These are phyloP conservation scores for Aspergillus sp. DNA, from an alignment of 2,329 filamentous ascomycete species.

Conservation along the genomic window DNA sequence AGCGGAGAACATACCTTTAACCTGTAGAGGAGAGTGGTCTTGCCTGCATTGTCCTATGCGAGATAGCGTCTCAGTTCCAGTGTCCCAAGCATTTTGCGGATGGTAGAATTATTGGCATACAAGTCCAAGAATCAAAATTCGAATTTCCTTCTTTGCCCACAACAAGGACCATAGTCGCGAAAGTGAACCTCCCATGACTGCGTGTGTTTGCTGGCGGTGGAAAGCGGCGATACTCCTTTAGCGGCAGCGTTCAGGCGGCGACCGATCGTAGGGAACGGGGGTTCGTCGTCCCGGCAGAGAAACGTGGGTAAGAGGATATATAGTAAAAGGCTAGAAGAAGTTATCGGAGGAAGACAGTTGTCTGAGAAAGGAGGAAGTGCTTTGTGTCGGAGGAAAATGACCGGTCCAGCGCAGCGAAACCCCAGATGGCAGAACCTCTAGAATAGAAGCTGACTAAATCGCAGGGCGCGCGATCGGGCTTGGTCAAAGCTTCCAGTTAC, in stretches of 20 bases:
- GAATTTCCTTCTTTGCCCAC: slow-evolving; percentile 95
- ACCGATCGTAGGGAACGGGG: not conserved
- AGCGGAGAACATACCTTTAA: slow-evolving; percentile 66
- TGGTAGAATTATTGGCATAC: slow-evolving; percentile 54
- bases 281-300: not conserved
- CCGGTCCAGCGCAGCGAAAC: not conserved
- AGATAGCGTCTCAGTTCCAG: slow-evolving; percentile 16
- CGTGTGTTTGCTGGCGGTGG: slow-evolving; percentile 15
- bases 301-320: not conserved
- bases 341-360: not conserved
- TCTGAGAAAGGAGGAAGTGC: not conserved
- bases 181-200: slow-evolving; percentile 55
- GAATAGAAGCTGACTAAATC: slow-evolving; percentile 24
- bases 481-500: slow-evolving; percentile 24
- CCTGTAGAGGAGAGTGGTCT: slow-evolving; percentile 94
- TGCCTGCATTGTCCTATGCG: slow-evolving; percentile 89
- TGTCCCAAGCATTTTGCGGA: slow-evolving; percentile 8
- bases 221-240: slow-evolving; percentile 4
- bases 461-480: slow-evolving; percentile 20
- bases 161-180: slow-evolving; percentile 67
- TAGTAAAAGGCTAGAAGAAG: not conserved
- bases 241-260: slow-evolving; percentile 1
- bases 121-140: slow-evolving; percentile 90
- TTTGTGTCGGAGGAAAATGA: slow-evolving; percentile 1
- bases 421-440: slow-evolving; percentile 7